Conservation (phyloP, 2,329 filamentous ascomycete species). For the Metarhizium sp. region DNA sequence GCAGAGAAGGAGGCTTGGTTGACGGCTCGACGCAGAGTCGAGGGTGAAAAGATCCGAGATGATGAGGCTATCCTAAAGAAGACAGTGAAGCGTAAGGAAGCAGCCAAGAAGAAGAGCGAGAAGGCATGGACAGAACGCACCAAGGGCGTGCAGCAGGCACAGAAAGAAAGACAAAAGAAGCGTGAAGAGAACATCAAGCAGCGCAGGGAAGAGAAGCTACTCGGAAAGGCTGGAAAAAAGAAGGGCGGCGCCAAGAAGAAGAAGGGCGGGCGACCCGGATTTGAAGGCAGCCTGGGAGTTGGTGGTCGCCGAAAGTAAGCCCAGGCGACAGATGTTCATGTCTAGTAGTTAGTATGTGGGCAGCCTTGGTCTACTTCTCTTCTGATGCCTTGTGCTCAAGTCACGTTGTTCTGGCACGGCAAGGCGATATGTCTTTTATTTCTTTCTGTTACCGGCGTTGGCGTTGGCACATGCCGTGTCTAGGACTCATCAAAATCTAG, state of each 20-base stretch:
- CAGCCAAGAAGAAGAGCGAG: slow-evolving; percentile 82
- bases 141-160: slow-evolving; percentile 63
- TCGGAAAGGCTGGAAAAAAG: slow-evolving; percentile 50
- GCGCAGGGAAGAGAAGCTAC: slow-evolving; percentile 61
- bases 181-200: slow-evolving; percentile 69
- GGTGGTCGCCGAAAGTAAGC: slow-evolving; percentile 38
- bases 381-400: background rate
- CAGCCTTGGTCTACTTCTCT: background rate
- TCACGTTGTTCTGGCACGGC: background rate
- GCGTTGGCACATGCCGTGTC: slow-evolving; percentile 1
- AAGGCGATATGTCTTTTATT: background rate
- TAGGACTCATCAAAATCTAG: background rate
- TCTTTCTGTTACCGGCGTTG: slow-evolving; percentile 2
- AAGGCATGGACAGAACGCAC: slow-evolving; percentile 73
- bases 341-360: background rate
- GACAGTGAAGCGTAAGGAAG: slow-evolving; percentile 87
- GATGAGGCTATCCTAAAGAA: slow-evolving; percentile 86
- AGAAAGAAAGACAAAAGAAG: slow-evolving; percentile 74
- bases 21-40: slow-evolving; percentile 76
- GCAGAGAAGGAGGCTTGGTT: slow-evolving; percentile 93
- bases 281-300: slow-evolving; percentile 58
- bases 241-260: slow-evolving; percentile 36
- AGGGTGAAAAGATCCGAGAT: slow-evolving; percentile 83
- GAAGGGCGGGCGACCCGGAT: slow-evolving; percentile 52
- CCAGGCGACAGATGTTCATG: background rate